phyloP scores from a whole-genome alignment of 2,329 filamentous ascomycete genomes.

The Blastomyces gilchristii region DNA sequence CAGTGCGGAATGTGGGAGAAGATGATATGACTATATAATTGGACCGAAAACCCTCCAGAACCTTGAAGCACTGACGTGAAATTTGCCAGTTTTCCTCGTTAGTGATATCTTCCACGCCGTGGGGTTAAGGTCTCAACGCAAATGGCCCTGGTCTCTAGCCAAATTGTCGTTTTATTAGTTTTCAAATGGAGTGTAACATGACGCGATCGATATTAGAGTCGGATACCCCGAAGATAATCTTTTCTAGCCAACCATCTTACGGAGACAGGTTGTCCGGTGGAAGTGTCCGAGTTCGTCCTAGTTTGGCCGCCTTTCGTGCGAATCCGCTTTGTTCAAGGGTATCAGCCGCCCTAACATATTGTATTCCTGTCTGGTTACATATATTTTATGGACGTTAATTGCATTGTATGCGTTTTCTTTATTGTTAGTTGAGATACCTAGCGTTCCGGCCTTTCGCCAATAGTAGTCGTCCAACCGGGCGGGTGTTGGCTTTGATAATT shows the following conservation, averaged over 20 bases:
- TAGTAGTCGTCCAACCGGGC: neutral
- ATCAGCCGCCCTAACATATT: neutral
- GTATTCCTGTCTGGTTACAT: neutral
- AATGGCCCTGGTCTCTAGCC: neutral
- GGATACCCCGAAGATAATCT: neutral
- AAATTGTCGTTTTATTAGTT: neutral
- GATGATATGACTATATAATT: neutral
- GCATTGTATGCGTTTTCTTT: neutral
- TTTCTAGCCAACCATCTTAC: neutral
- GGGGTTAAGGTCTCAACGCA: neutral
- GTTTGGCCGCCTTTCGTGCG: neutral
- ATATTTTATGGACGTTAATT: neutral
- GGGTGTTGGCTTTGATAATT: neutral
- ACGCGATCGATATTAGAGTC: neutral
- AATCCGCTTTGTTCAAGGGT: neutral
- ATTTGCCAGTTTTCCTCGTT: neutral
- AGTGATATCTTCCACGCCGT: neutral
- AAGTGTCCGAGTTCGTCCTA: neutral
- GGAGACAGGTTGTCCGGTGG: neutral
- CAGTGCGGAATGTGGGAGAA: neutral
- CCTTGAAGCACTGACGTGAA: neutral
- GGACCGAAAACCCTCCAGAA: neutral
- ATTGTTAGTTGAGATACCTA: neutral
- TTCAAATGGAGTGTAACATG: neutral
- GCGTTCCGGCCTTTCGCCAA: neutral